phyloP scores from a whole-genome alignment of 768 basidiomycete species.

The Suillus placidus region DNA sequence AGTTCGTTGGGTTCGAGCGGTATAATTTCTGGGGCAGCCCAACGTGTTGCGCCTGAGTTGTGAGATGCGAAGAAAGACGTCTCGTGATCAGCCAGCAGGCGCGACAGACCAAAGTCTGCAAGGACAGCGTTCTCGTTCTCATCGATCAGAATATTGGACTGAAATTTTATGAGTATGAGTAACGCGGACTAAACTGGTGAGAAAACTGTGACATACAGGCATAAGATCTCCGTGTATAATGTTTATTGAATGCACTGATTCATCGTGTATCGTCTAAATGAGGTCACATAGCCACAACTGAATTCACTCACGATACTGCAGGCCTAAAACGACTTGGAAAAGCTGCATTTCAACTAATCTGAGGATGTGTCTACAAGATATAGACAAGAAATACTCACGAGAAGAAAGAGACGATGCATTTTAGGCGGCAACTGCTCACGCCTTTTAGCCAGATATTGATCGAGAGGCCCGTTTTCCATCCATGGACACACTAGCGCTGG shows the following conservation, averaged over 20 bases:
- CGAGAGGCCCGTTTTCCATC: slow-evolving; percentile 27
- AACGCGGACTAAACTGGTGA: neutral
- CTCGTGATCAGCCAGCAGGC: neutral
- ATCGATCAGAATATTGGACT: slow-evolving; percentile 5
- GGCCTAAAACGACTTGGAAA: neutral
- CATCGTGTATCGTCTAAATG: neutral
- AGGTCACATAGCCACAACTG: too few relatives aligned
- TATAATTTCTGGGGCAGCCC: slow-evolving; percentile 5
- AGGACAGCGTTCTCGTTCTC: neutral
- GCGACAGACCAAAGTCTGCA: slow-evolving; percentile 3
- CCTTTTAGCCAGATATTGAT: slow-evolving; percentile 14
- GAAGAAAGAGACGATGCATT: slow-evolving; percentile 10
- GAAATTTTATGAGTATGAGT: neutral
- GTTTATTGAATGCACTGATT: neutral
- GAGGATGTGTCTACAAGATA: neutral
- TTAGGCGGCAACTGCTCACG: slow-evolving; percentile 3
- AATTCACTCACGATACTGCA: slow-evolving; percentile 13
- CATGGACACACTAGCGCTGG: slow-evolving; percentile 29
- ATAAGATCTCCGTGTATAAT: slow-evolving; percentile 7
- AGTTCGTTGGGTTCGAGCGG: neutral
- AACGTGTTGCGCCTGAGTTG: neutral
- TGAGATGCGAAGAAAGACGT: neutral
- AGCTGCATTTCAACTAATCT: slow-evolving; percentile 1
- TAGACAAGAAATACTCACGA: slow-evolving; percentile 16
- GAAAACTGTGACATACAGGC: neutral